Evolutionary conservation across 139 green algal species (phyloP), one percentile per base, ranked within the genome.

Genomic region (Tetraselmis chui): DNA sequence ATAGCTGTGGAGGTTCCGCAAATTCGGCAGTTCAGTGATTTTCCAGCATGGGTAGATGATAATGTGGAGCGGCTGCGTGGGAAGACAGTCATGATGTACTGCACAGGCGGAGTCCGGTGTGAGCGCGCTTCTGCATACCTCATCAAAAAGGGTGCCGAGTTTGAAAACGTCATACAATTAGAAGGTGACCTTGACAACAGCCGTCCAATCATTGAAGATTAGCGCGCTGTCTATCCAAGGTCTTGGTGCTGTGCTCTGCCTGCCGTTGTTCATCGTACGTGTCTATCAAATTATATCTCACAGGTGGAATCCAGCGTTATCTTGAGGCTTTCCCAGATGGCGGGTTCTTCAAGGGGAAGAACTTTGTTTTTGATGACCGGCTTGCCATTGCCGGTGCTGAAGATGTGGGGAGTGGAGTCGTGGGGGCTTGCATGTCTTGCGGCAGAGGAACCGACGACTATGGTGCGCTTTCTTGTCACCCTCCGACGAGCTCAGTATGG

Each of bases 71-170:
- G 2, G 2, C 77, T 87, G 80, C 80, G 83, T n/a, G 83, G 59
- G 23, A 74, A 77, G 0, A 81, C 67, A 11, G 81, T 94, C 18
- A 75, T 94, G n/a, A 97, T 95, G 93, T 96, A 94, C 87, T 97
- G 93, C 88, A 97, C 93, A 1, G 93, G 93, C 1, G 93, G 93
- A 29, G 93, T 97, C 80, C 84, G 93, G 2, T 97, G 93, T 84
- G 93, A 97, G 91, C 82, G 91, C 24, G 92, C 93, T 0, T 92
- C 85, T 18, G 92, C 93, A 0, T 94, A 93, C 81, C 59, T 97
- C 67, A 81, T 80, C 1, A 82, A 82, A 30, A 92, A 91, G 80
- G 93, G 92, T 0, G 23, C 74, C 1, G 86, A 77, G 28, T 96
- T 95, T 30, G 30, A 82, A 2, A 80, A 95, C 67, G 93, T 94